phyloP scores from a whole-genome alignment of 371 early-diverging fungal genomes.

The Conidiobolus incongruus region DNA sequence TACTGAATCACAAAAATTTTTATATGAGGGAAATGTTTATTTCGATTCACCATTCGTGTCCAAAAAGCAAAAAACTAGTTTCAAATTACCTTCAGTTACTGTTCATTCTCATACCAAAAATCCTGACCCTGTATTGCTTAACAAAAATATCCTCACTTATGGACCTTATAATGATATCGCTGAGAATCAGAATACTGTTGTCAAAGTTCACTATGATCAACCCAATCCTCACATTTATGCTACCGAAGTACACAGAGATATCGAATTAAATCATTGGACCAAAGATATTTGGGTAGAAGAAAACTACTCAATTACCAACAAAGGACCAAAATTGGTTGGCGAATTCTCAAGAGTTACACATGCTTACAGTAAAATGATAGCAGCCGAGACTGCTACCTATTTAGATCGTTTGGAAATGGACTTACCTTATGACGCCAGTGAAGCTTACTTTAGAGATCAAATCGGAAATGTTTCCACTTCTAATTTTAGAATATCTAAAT shows the following conservation, averaged over 20 bases:
- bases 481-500: conserved; percentile 19
- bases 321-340: conserved; percentile 37
- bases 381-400: neutral
- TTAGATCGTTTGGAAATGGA: neutral
- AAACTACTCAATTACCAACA: conserved; percentile 51
- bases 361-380: neutral
- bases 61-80: no score
- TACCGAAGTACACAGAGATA: conserved; percentile 31
- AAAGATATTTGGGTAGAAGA: conserved; percentile 65
- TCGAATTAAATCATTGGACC: conserved; percentile 75
- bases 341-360: neutral
- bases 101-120: no score
- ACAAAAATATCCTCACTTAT: conserved; percentile 37
- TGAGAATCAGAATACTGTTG: conserved; percentile 12
- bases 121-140: no score
- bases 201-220: conserved; percentile 48
- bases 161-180: conserved; percentile 40
- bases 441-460: conserved; percentile 75
- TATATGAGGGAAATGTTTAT: no score
- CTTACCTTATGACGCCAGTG: conserved; percentile 40
- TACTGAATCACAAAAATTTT: no score
- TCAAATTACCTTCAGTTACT: no score
- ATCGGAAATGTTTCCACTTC: conserved; percentile 96
- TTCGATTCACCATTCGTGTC: no score
- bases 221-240: conserved; percentile 36